Base-by-base conservation (phyloP, 148 eudicot species). In the Hydrangea macrophylla region DNA sequence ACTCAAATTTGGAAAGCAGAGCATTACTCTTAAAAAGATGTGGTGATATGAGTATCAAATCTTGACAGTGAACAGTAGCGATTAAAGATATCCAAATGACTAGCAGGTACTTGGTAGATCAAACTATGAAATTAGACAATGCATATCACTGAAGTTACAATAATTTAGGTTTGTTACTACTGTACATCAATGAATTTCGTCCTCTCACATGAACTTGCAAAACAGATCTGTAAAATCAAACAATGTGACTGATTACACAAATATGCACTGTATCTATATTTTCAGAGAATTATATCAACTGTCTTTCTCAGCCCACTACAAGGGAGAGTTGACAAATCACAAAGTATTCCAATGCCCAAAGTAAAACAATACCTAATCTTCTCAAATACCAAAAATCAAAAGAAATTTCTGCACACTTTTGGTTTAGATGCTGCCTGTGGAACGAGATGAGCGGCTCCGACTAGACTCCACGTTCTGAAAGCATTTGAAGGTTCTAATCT, bases 401-500 rank as follows among this genome's bases (percentile, higher is more conserved):
- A 6, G 53, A n/a, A 15, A 42, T 24, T 13, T 48, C 53, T 42
- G 7, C 45, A 40, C 7, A 33, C 54, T 30, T 6, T 65, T 51
- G 22, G 30, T 60, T 70, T 72, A 80, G 30, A 67, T 31, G 76
- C 71, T 76, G 55, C 82, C 25, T 60, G 48, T 65, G 20, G 85
- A 82, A 66, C 67, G 81, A 31, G 96, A 81, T 73, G 88, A 82
- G 60, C 83, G 75, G 26, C 64, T 66, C 28, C 74, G 76, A 72
- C 87, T 78, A 55, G 76, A 65, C 70, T 74, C 83, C 32, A 77
- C 15, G 45, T 69, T 69, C 63, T 77, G 85, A 60, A 92, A 92
- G 83, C 90, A 90, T 80, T 80, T 86, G 26, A 88, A 83, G 40
- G 88, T 84, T 51, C 84, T 70, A 53, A 87, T 83, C 96, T 92